Evolutionary conservation across 225 moss, liverwort and hornwort species (phyloP), one percentile per base, ranked within the genome.

Genomic region (Anthoceros angustus): DNA sequence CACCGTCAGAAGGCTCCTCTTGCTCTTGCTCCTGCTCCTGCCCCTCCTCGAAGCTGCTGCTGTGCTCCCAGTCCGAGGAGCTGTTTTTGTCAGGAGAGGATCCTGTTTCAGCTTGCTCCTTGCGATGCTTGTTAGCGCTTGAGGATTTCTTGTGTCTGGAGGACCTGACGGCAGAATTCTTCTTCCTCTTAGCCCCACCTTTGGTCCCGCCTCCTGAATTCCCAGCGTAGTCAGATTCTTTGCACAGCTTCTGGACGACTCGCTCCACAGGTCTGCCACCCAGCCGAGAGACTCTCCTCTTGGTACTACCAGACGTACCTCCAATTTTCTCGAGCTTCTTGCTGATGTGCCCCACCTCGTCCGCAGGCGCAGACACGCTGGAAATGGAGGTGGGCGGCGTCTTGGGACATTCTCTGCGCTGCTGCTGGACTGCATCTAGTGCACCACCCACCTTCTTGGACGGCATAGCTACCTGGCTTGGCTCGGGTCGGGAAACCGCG

Each of bases 361-460:
- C 20, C 49, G 49, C 20, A 20, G 49, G 49, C 15, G 49, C 49
- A 14, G 49, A 50, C 5, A 50, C 14, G 20, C 49, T 50, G 49
- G 49, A 50, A 50, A 50, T 11, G 49, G 49, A 50, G 14, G 49
- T 50, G 49, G 49, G 49, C 16, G 49, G 49, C 14, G 49, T 50
- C 49, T 14, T 7, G 10, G 49, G 49, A 50, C 16, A 50, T 11
- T 50, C 16, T 4, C 14, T 5, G 5, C 49, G 49, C 14, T 50
- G 16, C 49, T 14, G 49, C 20, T 14, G 16, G 4, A 20, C 15
- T 50, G 49, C 49, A 50, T 4, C 49, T 5, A 50, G 49, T n/a
- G n/a, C n/a, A n/a, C n/a, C n/a, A n/a, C n/a, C n/a, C 49, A 50
- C 15, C 49, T 50, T 50, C 49, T 50, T 50, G 49, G 49, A 50